Conservation (phyloP, 2,329 filamentous ascomycete species). For the Penicillium sp. region DNA sequence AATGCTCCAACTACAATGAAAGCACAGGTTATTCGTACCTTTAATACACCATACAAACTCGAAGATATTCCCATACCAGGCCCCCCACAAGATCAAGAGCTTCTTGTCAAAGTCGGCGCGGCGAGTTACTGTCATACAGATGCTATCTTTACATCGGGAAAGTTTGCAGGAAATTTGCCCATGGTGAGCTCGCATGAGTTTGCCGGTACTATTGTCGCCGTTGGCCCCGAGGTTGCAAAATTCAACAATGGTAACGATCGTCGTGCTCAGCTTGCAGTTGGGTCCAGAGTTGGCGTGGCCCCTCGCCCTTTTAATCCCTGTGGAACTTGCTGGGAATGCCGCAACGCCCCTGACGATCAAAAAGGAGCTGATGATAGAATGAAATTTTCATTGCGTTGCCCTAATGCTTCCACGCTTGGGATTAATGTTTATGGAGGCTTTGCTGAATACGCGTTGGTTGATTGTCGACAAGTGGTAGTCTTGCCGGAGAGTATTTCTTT, state of each 20-base stretch:
- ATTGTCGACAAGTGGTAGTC: constrained; percentile 19
- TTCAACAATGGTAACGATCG: not conserved
- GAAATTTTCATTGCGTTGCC: constrained; percentile 11
- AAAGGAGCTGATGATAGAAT: not conserved
- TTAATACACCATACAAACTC: constrained; percentile 21
- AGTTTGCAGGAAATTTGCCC: constrained; percentile 35
- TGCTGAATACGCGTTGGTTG: constrained; percentile 20
- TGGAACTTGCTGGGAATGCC: constrained; percentile 16
- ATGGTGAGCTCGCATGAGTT: constrained; percentile 47
- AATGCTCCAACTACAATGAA: constrained; percentile 15
- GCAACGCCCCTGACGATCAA: constrained; percentile 2
- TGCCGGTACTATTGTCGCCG: constrained; percentile 40
- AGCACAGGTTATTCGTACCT: constrained; percentile 19
- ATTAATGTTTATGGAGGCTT: constrained; percentile 17
- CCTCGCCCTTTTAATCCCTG: constrained; percentile 5
- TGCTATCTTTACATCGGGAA: constrained; percentile 32
- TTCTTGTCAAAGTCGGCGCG: constrained; percentile 45
- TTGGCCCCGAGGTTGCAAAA: not conserved
- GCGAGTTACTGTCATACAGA: constrained; percentile 49
- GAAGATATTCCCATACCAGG: constrained; percentile 26
- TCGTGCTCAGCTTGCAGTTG: not conserved
- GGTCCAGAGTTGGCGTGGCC: not conserved
- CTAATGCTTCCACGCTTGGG: constrained; percentile 1
- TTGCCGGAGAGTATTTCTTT: constrained; percentile 29
- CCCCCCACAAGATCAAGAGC: constrained; percentile 42